Base-by-base conservation (phyloP, 139 green algal species). In the Picochlorum sp. region DNA sequence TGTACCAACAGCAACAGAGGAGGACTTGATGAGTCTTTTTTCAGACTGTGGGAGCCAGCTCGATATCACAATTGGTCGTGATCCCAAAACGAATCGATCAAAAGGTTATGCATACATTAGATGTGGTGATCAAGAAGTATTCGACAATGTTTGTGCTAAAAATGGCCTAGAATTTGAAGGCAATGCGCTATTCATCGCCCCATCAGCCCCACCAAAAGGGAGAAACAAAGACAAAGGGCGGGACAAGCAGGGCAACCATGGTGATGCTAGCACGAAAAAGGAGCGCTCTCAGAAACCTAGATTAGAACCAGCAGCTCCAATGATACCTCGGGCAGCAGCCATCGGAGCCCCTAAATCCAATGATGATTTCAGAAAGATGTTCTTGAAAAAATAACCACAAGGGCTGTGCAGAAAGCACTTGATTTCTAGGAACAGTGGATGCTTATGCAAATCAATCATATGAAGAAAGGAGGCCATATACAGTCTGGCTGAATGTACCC, bases 81-180 rank as follows among this genome's bases (percentile, higher is more conserved):
- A 86, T 41, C 63, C 14, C 30, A 62, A 50, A 8, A 79, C 66
- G 4, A 68, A 66, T 9, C 23, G 59, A 18, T 37, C 31, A 31
- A 83, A 83, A 77, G 85, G 87, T 41, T 87, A 90, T 80, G 87
- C 84, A 3, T 95, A 95, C 64, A 75, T 95, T 11, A 78, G 92
- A 51, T 93, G 92, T 73, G 71, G 49, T 4, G 72, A 20, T 3
- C 45, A 71, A 4, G 70, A 84, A 21, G 76, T 49, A 0, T 61
- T 95, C 20, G 41, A 83, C 2, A 62, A 61, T 31, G 80, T 79
- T 3, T 75, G 84, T 26, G 45, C 21, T 8, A 58, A 81, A 47
- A 70, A 79, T 63, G 47, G 78, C 1, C 47, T 51, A 2, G 56
- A 77, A 16, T 55, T 91, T 58, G 71, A 81, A 13, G 83, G 81